Percentiles rank a stretch among this genome's conserved stretches.
Evolutionary conservation across 352 stramenopile species (phyloP).

Genomic region (Phytophthora capsici): DNA sequence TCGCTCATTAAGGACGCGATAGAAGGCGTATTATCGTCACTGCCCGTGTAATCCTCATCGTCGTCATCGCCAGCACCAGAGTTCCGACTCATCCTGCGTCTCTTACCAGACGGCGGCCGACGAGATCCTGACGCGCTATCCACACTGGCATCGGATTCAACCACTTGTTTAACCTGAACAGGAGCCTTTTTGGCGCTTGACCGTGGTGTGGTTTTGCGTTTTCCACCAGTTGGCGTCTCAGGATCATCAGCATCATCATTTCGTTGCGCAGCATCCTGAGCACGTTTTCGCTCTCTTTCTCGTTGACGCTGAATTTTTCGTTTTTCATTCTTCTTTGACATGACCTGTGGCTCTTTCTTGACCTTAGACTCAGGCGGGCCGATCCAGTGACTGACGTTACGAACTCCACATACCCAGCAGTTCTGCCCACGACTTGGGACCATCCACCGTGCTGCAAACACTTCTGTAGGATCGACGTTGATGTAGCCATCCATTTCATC

Average conservation of each 20-base stretch:
- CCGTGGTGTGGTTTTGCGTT: slow-evolving; percentile 15
- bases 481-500: slow-evolving; percentile 65
- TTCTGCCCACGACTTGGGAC: slow-evolving; percentile 56
- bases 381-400: slow-evolving; percentile 75
- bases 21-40: slow-evolving; percentile 33
- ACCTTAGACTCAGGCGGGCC: slow-evolving; percentile 46
- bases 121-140: slow-evolving; percentile 1
- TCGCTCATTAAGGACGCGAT: slow-evolving; percentile 50
- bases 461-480: slow-evolving; percentile 74
- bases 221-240: slow-evolving; percentile 16
- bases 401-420: slow-evolving; percentile 83
- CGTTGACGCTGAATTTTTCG: slow-evolving; percentile 19
- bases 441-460: slow-evolving; percentile 75
- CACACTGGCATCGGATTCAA: slow-evolving; percentile 13
- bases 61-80: slow-evolving; percentile 31
- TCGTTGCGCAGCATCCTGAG: slow-evolving; percentile 8
- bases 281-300: slow-evolving; percentile 24
- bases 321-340: slow-evolving; percentile 23
- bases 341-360: slow-evolving; percentile 23
- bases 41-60: slow-evolving; percentile 37
- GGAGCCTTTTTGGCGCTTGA: slow-evolving; percentile 18
- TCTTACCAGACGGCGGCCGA: slow-evolving; percentile 10
- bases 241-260: slow-evolving; percentile 3
- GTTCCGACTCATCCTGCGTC: slow-evolving; percentile 18
- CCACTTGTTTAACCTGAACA: slow-evolving; percentile 8